A percentile compares a stretch with the other conserved stretches of the same genome.
phyloP scores from a whole-genome alignment of 163 green algal genomes.

The Scenedesmus sp. region DNA sequence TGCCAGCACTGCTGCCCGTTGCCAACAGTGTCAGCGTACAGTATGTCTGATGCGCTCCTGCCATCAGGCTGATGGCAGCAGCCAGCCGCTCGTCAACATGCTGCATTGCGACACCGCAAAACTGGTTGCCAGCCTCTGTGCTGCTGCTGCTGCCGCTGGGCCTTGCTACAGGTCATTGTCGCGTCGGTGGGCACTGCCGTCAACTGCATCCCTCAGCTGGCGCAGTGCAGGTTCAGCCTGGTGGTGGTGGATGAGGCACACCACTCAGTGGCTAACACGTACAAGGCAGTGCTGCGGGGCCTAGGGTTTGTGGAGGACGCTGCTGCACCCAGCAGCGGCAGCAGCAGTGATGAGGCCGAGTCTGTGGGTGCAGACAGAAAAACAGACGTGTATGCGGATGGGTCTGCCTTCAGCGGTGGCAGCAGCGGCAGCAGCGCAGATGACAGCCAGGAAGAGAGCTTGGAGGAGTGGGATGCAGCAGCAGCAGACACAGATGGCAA shows the following conservation, averaged over 20 bases:
- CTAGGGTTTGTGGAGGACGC: slow-evolving; percentile 22
- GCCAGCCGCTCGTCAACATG: not conserved
- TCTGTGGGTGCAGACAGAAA: not conserved
- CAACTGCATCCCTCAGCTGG: slow-evolving; percentile 35
- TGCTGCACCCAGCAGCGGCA: not conserved
- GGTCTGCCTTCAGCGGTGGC: not conserved
- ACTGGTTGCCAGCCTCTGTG: not conserved
- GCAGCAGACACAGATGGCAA: not conserved
- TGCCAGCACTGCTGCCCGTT: not conserved
- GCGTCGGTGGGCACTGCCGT: slow-evolving; percentile 25
- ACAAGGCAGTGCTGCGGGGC: slow-evolving; percentile 30
- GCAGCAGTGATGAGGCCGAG: not conserved
- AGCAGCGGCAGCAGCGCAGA: not conserved
- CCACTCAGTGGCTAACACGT: slow-evolving; percentile 44
- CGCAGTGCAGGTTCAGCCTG: slow-evolving; percentile 17
- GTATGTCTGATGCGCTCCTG: too few relatives aligned
- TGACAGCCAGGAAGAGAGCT: not conserved
- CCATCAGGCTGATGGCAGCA: too few relatives aligned
- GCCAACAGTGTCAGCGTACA: too few relatives aligned
- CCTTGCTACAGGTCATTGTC: slow-evolving; percentile 22
- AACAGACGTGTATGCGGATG: not conserved
- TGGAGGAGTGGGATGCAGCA: not conserved
- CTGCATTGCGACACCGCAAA: not conserved
- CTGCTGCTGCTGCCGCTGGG: not conserved
- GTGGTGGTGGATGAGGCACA: slow-evolving; percentile 57